Percentiles rank a stretch among this genome's conserved stretches.
phyloP scores from a whole-genome alignment of 129 eudicot genomes.

The Flaveria linearis region DNA sequence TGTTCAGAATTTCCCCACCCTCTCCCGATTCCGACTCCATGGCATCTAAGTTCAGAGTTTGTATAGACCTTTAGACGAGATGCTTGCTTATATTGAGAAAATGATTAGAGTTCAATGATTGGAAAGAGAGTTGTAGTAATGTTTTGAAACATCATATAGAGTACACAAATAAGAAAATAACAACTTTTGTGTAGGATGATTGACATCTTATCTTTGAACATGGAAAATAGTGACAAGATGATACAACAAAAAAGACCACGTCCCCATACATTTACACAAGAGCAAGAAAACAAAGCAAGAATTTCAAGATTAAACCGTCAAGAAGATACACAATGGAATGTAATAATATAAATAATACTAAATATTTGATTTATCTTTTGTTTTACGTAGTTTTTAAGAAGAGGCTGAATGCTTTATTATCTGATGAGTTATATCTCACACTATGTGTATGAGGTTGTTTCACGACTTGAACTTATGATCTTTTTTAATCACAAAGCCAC shows the following conservation, averaged over 20 bases:
- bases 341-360: background rate
- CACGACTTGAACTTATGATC: no score
- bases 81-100: background rate
- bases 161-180: background rate
- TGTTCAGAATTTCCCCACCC: no score
- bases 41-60: background rate
- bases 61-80: background rate
- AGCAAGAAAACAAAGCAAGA: background rate
- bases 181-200: slow-evolving; percentile 4
- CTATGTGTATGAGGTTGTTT: no score
- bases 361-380: no score
- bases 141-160: background rate
- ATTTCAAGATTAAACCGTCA: background rate
- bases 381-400: no score
- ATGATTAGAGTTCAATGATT: background rate
- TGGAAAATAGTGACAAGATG: background rate
- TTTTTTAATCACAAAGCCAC: no score
- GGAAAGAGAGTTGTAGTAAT: background rate
- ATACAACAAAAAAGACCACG: slow-evolving; percentile 10
- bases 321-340: background rate
- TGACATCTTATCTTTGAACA: slow-evolving; percentile 1
- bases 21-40: no score
- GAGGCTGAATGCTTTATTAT: no score
- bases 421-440: no score
- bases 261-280: background rate